These are phyloP conservation scores for Boletus tomentosulus DNA, from an alignment of 768 basidiomycete species.

Conservation along the genomic window DNA sequence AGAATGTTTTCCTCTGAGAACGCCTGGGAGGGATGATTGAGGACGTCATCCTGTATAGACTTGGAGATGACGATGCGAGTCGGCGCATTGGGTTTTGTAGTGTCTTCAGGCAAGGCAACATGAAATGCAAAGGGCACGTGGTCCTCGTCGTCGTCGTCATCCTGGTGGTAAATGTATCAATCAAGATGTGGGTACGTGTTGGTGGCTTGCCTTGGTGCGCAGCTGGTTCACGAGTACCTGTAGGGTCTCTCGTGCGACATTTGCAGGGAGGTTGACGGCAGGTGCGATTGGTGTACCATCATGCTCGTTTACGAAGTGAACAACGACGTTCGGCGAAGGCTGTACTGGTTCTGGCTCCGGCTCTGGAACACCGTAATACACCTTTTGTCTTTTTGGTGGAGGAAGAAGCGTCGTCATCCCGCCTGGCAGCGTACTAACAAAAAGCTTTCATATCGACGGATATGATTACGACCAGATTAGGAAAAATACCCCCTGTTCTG, in stretches of 20 bases:
- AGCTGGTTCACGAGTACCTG: conserved; percentile 90
- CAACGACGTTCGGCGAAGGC: conserved; percentile 67
- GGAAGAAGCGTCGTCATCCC: conserved; percentile 81
- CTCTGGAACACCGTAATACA: conserved; percentile 69
- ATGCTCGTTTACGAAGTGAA: conserved; percentile 90
- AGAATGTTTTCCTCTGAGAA: conserved; percentile 87
- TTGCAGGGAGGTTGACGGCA: conserved; percentile 84
- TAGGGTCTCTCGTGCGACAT: conserved; percentile 77
- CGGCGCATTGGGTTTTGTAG: conserved; percentile 47
- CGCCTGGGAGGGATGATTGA: conserved; percentile 63
- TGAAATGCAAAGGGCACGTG: conserved; percentile 92
- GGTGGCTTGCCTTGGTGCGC: conserved; percentile 56
- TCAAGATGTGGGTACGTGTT: conserved; percentile 12
- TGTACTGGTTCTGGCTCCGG: conserved; percentile 49
- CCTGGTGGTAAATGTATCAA: conserved; percentile 7
- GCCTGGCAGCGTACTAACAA: neutral
- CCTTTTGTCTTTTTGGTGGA: conserved; percentile 84
- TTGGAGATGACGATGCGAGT: conserved; percentile 80
- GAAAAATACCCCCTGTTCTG: conserved; percentile 15
- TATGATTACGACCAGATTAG: conserved; percentile 3
- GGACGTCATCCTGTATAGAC: conserved; percentile 78
- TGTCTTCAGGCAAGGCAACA: conserved; percentile 63
- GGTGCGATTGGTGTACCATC: conserved; percentile 81
- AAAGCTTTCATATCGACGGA: neutral
- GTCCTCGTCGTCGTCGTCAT: conserved; percentile 71